A percentile compares a stretch with the other conserved stretches of the same genome.
These are phyloP conservation scores for Arabidopsis suecica DNA, from an alignment of 345 rosid species.

Conservation along the genomic window DNA sequence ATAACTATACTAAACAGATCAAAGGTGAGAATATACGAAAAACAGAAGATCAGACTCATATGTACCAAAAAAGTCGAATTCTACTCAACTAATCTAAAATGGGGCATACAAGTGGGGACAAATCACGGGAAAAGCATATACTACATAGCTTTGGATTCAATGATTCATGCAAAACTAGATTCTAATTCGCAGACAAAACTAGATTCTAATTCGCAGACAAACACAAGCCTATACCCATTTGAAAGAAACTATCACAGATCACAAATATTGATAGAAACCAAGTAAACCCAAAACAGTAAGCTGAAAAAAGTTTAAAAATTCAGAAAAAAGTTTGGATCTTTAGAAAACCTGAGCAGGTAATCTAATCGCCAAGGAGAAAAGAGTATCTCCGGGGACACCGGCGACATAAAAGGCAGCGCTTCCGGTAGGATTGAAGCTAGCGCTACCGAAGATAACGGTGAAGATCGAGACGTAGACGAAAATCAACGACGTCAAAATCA, in stretches of 20 bases:
- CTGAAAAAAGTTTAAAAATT: slow-evolving; percentile 9
- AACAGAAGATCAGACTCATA: slow-evolving; percentile 12
- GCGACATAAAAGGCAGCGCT: slow-evolving; percentile 86
- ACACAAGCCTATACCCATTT: slow-evolving; percentile 6
- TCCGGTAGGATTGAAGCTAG: slow-evolving; percentile 91
- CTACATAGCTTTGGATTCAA: slow-evolving; percentile 20
- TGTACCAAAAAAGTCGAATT: background rate
- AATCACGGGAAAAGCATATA: slow-evolving; percentile 26
- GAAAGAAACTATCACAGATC: slow-evolving; percentile 3
- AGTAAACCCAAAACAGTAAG: slow-evolving; percentile 12
- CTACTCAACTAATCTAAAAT: background rate
- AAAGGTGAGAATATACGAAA: slow-evolving; percentile 21
- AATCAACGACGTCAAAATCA: slow-evolving; percentile 60
- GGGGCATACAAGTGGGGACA: slow-evolving; percentile 22
- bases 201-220: slow-evolving; percentile 26
- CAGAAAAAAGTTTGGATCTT: slow-evolving; percentile 14
- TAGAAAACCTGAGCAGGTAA: slow-evolving; percentile 86
- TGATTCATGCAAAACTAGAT: slow-evolving; percentile 16
- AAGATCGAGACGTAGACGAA: slow-evolving; percentile 74
- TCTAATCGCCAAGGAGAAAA: slow-evolving; percentile 84
- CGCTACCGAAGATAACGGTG: slow-evolving; percentile 73
- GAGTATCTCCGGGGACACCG: slow-evolving; percentile 75
- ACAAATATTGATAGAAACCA: background rate
- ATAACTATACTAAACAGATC: slow-evolving; percentile 2
- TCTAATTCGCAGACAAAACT: slow-evolving; percentile 11